Evolutionary conservation across 1,139 yeast species (phyloP), one percentile per base, ranked within the genome.

Genomic region (Spencermartinsiella ligniputridi): DNA sequence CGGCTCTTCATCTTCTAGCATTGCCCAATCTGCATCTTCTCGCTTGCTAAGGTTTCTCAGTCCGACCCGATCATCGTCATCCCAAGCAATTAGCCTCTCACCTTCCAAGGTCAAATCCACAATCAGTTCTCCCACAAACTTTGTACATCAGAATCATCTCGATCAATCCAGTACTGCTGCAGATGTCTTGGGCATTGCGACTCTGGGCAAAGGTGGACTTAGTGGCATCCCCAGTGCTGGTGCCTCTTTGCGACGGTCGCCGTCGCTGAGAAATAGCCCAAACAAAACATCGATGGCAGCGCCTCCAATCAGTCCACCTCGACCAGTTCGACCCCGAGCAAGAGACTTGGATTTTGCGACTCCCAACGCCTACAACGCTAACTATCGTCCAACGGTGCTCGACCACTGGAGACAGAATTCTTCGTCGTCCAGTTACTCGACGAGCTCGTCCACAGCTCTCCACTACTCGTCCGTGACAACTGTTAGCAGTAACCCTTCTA

Each of bases 51-150:
- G 37, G 24, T 47, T 47, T 21, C 37, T 47, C 13, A 39, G 18
- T n/a, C 42, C 47, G 9, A 35, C 43, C n/a, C 32, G 46, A 3
- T 36, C 42, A 5, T 12, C 43, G 15, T 30, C 25, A 9, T 21
- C 47, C 15, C 33, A 32, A 3, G 27, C 15, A 9, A 3, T 37
- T 12, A 6, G 18, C 12, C 3, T 11, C 22, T 5, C 37, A 27
- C n/a, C 3, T 16, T 24, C 16, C 11, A 16, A 6, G 3, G 8
- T 30, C 42, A 40, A 51, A 37, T 41, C 38, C 21, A 33, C 42
- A 41, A 58, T 58, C 35, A 55, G 60, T 3, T 41, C 45, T 13
- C 62, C 62, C 9, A 41, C 56, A 18, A 58, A 58, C 38, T 57
- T 58, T 47, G 54, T 57, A 9, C 62, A 58, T 37, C 38, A 52